Evolutionary conservation across 2,329 filamentous ascomycete species (phyloP), one percentile per base, ranked within the genome.

Genomic region (Meredithiella fracta): DNA sequence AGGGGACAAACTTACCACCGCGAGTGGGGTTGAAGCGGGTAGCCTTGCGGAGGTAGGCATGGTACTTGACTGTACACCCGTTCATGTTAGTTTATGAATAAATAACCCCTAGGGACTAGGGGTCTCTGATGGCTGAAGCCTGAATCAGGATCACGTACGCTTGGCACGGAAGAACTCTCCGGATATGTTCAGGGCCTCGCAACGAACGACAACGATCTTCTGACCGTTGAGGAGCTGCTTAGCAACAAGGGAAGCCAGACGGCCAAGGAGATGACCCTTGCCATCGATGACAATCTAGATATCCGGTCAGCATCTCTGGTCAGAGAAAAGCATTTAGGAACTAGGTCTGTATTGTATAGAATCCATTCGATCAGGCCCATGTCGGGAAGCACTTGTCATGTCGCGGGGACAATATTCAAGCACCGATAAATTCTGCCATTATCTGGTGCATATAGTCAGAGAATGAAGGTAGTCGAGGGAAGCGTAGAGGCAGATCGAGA

Each of bases 161-260:
- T 98, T 98, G 67, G 91, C 84, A 75, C 92, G 89, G 86, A 98
- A 98, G 87, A 98, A 98, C 81, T 97, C 92, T 78, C 92, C 92
- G 66, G 92, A 98, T 82, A 98, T 98, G 85, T 98, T 98, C 74
- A 98, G 83, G 68, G 88, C 89, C 79, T 98, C 92, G 77, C 86
- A 94, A 80, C 92, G 88, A 73, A 98, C 92, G 67, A 98, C 79
- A 69, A 97, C 91, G 72, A 98, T 94, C 86, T 97, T 97, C 80
- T 97, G 91, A 73, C 91, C 91, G 76, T 84, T 94, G 68, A 97
- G 86, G 70, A 97, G 84, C 81, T 97, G 91, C 86, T 97, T 97
- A 73, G 91, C 91, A 70, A 97, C 89, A 71, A 89, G 95, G 73
- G 83, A 89, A 78, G 91, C 91, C 73, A 98, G 84, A 75, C 92